Evolutionary conservation across 495 filamentous ascomycete genomes (phyloP).

Genomic region (Entonaema liquescens): DNA sequence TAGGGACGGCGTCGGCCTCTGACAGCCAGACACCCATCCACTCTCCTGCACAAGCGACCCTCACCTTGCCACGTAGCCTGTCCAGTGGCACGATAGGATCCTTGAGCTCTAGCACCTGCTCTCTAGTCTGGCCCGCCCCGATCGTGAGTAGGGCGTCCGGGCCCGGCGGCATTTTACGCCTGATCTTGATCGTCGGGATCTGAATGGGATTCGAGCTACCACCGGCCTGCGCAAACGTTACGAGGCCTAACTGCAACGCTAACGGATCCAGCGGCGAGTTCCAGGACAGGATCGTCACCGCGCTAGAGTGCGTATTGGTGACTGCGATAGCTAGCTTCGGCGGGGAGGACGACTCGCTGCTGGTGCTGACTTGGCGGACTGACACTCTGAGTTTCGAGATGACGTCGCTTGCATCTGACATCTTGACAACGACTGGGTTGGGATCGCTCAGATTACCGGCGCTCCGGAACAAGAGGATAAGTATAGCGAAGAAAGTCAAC

Average conservation of each 20-base stretch:
- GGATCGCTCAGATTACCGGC: slow-evolving; percentile 25
- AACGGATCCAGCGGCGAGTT: slow-evolving; percentile 58
- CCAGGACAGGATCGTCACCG: slow-evolving; percentile 61
- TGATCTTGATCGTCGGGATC: slow-evolving; percentile 55
- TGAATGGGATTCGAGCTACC: slow-evolving; percentile 43
- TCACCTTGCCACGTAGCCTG: slow-evolving; percentile 36
- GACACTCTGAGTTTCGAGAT: slow-evolving; percentile 44
- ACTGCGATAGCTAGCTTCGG: slow-evolving; percentile 48
- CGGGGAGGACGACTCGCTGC: slow-evolving; percentile 14
- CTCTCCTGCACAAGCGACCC: slow-evolving; percentile 42
- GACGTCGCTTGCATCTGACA: slow-evolving; percentile 25
- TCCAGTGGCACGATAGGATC: slow-evolving; percentile 40
- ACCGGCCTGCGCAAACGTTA: slow-evolving; percentile 50
- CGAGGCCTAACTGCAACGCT: slow-evolving; percentile 57
- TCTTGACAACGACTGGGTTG: slow-evolving; percentile 27
- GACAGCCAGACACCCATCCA: slow-evolving; percentile 46
- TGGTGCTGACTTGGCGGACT: slow-evolving; percentile 39
- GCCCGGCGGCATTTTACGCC: slow-evolving; percentile 55
- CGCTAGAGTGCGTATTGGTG: slow-evolving; percentile 50
- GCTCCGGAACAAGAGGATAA: slow-evolving; percentile 11
- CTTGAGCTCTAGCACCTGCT: slow-evolving; percentile 41
- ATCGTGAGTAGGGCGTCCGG: slow-evolving; percentile 56
- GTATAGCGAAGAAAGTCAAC: slow-evolving; percentile 1
- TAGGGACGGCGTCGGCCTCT: slow-evolving; percentile 40
- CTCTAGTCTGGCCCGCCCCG: slow-evolving; percentile 41